Base-by-base conservation (phyloP, 148 eudicot genomes). In the Tetragonia tetragonoides region DNA sequence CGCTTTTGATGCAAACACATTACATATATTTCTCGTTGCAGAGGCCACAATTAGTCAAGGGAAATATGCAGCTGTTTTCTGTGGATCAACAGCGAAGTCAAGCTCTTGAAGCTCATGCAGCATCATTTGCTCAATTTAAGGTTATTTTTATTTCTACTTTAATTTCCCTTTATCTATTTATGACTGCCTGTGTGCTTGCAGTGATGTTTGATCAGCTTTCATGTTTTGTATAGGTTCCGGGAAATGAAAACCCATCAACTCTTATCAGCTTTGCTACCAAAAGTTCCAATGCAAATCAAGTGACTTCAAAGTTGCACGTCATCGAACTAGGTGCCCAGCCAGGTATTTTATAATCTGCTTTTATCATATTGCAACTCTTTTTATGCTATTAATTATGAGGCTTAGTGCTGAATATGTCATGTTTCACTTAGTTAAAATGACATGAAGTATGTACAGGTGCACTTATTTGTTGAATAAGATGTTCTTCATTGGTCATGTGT, bases 101-200 rank as follows among this genome's bases (percentile, higher is more conserved):
- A 88, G 90, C 99, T 78, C 99, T 95, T 83, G 99, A 95, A 88
- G 99, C 97, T 39, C 99, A 95, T 89, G 99, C 99, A 16, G 97
- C 99, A 71, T 78, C 99, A 56, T 95, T 95, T 93, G 97, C 97
- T 74, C 66, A 90, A 10, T 80, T 89, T 61, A 91, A 94, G 78
- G 99, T 21, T 95, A 62, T 1, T 86, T 60, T 68, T 23, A 59
- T 10, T 12, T 70, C 11, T 20, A 24, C 20, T 46, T 47, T 70
- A n/a, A 11, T 70, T 42, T 24, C 16, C 39, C 34, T 47, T 24
- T 70, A 24, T 4, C 1, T 11, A 49, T 70, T 24, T 47, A 49
- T 44, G 5, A 12, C 5, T 49, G 56, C n/a, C 23, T 69, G 56
- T 70, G 1, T 49, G 10, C 73, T 70, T 70, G 59, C 40, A 44